Evolutionary conservation across 164 flowering plant species (phyloP).

Genomic region (Litsea cubeba): DNA sequence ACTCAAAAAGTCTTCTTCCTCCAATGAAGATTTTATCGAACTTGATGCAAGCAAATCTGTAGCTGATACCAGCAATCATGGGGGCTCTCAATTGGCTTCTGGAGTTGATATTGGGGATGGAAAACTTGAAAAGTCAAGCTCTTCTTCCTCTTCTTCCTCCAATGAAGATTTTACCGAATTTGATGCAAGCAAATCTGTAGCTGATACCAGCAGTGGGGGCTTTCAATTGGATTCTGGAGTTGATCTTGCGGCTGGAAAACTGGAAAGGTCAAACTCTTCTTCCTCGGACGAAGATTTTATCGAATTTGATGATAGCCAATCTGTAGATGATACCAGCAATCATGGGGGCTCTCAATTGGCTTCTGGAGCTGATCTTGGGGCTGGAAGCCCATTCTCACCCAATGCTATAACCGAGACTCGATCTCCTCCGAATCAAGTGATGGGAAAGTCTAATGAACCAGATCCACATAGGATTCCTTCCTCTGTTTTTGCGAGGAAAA

Average conservation of each 20-base stretch:
- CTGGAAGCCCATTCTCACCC: neutral
- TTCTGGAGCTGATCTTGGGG: neutral
- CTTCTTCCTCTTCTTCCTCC: constrained; percentile 29
- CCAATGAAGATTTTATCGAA: no score
- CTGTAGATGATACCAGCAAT: neutral
- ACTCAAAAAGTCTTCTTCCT: no score
- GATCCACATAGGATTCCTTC: constrained; percentile 65
- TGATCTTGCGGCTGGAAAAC: neutral
- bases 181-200: constrained; percentile 4
- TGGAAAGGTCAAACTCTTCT: no score
- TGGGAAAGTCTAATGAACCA: constrained; percentile 43
- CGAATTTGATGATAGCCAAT: neutral
- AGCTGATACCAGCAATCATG: neutral
- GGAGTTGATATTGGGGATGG: constrained; percentile 1
- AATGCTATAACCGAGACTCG: neutral
- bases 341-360: constrained; percentile 4
- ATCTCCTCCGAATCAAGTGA: constrained; percentile 57
- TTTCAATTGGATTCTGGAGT: constrained; percentile 1
- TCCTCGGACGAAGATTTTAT: no score
- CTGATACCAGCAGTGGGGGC: neutral
- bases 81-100: constrained; percentile 1
- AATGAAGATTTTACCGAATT: constrained; percentile 30
- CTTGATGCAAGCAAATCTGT: neutral
- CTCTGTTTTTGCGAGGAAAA: constrained; percentile 47
- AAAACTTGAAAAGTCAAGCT: neutral